A percentile compares a stretch with the other conserved stretches of the same genome.
Evolutionary conservation across 805 yeast genomes (phyloP).

Genomic region (Ogataea thermomethanolica): DNA sequence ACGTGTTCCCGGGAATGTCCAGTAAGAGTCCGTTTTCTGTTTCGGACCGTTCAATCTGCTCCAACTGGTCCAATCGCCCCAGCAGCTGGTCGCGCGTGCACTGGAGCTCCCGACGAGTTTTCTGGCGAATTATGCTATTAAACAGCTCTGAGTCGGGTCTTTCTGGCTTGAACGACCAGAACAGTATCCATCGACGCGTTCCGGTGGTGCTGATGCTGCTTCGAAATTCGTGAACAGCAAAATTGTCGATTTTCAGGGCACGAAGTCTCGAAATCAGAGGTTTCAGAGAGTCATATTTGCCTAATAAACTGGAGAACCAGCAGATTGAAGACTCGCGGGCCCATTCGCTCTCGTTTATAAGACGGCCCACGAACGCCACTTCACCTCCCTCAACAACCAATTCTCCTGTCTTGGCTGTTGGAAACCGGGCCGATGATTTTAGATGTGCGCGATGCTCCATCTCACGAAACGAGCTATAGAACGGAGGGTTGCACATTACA

Average conservation of each 20-base stretch:
- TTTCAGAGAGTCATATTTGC: slow-evolving; percentile 18
- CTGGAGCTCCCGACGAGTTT: slow-evolving; percentile 1
- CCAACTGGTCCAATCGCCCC: neutral
- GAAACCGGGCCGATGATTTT: slow-evolving; percentile 23
- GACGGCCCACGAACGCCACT: slow-evolving; percentile 33
- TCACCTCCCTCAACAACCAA: slow-evolving; percentile 48
- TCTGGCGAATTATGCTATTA: slow-evolving; percentile 8
- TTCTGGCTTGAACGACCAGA: slow-evolving; percentile 32
- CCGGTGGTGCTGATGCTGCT: slow-evolving; percentile 20
- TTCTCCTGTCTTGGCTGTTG: slow-evolving; percentile 35
- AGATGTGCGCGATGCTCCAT: slow-evolving; percentile 19
- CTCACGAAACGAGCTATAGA: slow-evolving; percentile 38
- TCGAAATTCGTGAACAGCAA: slow-evolving; percentile 30
- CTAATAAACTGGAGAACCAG: slow-evolving; percentile 40
- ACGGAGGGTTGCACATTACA: slow-evolving; percentile 54
- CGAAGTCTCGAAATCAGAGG: slow-evolving; percentile 12
- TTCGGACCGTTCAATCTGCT: neutral
- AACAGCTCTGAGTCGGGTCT: slow-evolving; percentile 15
- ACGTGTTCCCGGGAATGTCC: slow-evolving; percentile 21
- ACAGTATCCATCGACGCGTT: slow-evolving; percentile 38
- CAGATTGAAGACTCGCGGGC: slow-evolving; percentile 10
- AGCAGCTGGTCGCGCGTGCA: slow-evolving; percentile 4
- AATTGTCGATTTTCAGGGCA: slow-evolving; percentile 20
- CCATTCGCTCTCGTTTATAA: slow-evolving; percentile 34
- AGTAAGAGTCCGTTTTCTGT: neutral